Conservation (phyloP, 305 asterid species). For the Ajuga reptans region DNA sequence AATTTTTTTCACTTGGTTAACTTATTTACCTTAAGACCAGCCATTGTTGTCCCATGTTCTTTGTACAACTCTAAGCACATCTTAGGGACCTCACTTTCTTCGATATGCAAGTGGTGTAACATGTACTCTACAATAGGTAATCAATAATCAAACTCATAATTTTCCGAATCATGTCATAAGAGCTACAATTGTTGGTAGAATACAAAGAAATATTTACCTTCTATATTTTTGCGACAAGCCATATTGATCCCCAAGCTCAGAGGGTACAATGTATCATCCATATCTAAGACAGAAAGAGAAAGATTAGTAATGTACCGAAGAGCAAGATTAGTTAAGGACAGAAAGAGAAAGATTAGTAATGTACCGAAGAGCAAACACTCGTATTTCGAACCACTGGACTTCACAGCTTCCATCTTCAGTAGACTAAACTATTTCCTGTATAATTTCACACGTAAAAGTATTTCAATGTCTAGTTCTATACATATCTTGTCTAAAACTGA, state of each 20-base stretch:
- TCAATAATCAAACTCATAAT: neutral
- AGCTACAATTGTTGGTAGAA: no score
- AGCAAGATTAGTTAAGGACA: no score
- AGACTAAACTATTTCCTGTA: constrained; percentile 15
- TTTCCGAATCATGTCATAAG: neutral
- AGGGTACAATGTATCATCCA: constrained; percentile 91
- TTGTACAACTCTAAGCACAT: constrained; percentile 78
- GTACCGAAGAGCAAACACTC: constrained; percentile 67
- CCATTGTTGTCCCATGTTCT: constrained; percentile 89
- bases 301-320: constrained; percentile 42
- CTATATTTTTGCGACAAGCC: constrained; percentile 74
- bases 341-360: neutral
- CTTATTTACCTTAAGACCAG: constrained; percentile 72
- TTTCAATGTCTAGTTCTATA: neutral
- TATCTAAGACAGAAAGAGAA: constrained; percentile 28
- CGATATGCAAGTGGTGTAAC: constrained; percentile 53
- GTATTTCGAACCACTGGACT: constrained; percentile 36
- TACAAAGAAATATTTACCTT: constrained; percentile 33
- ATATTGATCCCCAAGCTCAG: constrained; percentile 69
- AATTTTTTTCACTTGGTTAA: neutral
- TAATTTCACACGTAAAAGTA: neutral
- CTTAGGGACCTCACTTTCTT: constrained; percentile 60
- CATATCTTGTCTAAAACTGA: neutral
- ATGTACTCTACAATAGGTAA: constrained; percentile 46
- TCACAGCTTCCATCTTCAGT: constrained; percentile 50